A percentile compares a stretch with the other conserved stretches of the same genome.
Evolutionary conservation across 2,329 filamentous ascomycete genomes (phyloP).

Genomic region (Ceratocystiopsis brevicomis): DNA sequence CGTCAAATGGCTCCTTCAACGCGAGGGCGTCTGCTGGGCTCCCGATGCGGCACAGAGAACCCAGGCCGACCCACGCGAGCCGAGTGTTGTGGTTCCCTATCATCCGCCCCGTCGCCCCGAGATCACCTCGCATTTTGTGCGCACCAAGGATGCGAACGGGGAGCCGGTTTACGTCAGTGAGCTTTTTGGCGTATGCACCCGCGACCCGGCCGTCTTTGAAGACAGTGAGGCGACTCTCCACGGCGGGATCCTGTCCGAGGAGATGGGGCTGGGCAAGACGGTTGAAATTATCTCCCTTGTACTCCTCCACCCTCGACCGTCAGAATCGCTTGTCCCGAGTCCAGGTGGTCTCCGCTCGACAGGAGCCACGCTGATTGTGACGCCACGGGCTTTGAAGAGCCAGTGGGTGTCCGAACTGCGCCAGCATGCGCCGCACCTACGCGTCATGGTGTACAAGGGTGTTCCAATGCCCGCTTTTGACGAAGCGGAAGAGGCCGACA

Average conservation of each 20-base stretch:
- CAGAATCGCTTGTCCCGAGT: constrained; percentile 25
- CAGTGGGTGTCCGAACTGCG: constrained; percentile 45
- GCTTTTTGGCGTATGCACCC: constrained; percentile 39
- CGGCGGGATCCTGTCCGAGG: constrained; percentile 55
- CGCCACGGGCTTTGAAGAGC: constrained; percentile 33
- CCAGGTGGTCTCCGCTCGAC: constrained; percentile 35
- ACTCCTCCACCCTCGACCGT: constrained; percentile 35
- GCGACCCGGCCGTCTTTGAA: constrained; percentile 26
- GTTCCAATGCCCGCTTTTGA: constrained; percentile 18
- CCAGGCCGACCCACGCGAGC: constrained; percentile 1
- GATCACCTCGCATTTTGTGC: constrained; percentile 25
- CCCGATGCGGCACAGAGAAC: constrained; percentile 3
- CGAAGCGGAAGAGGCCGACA: constrained; percentile 18
- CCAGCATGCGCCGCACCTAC: constrained; percentile 37
- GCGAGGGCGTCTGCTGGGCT: constrained; percentile 41
- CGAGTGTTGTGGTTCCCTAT: constrained; percentile 12
- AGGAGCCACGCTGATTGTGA: constrained; percentile 41
- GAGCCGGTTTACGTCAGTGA: constrained; percentile 27
- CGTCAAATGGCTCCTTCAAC: constrained; percentile 48
- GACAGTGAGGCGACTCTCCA: constrained; percentile 22
- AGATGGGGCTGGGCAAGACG: constrained; percentile 73
- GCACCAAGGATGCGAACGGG: constrained; percentile 26
- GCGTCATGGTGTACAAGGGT: constrained; percentile 38
- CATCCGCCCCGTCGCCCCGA: constrained; percentile 3
- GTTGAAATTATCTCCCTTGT: constrained; percentile 56